Base-by-base conservation (phyloP, 2,329 filamentous ascomycete species). In the Exophiala alcalophila region DNA sequence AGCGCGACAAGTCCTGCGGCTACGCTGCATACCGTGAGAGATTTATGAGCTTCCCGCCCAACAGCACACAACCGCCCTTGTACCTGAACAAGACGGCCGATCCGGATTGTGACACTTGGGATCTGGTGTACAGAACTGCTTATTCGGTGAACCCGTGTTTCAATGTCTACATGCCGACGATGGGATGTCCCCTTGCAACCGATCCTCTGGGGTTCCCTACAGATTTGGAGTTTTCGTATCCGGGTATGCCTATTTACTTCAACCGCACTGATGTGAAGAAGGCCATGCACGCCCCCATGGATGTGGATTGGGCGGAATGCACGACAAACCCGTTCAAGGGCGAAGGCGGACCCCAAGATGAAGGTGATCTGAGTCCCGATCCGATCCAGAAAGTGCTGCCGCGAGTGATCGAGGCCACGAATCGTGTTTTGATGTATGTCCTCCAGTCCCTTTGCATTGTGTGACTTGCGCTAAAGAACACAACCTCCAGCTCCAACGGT, bases 151-250 rank as follows among this genome's bases (percentile, higher is more conserved):
- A 92, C 65, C 86, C 86, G 0, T 92, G 86, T 68, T 92, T 84
- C 65, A 79, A 87, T 60, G 67, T 85, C 5, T 91, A 90, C 65
- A 77, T 84, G 30, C 76, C 90, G 11, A 77, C 77, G 4, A 79
- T 78, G 5, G 83, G 79, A n/a, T 91, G 86, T 59, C 86, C 86
- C 0, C 53, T 80, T 2, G 68, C 77, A 1, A 86, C 78, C 72
- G 81, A 87, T 44, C 76, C 83, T 0, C 70, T 89, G 3, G 79
- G 78, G n/a, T 82, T 83, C 63, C 80, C 83, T 0, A 80, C 80
- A 12, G 71, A 74, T 4, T 67, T 80, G 40, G 59, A 63, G 10
- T 90, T 88, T 63, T 57, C 76, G 0, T 83, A 84, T 0, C 68
- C 65, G 0, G 83, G 82, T 1, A 70, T 78, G 0, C 59, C 64